phyloP scores from a whole-genome alignment of 2,329 filamentous ascomycete species.

The Allantophomopsis lycopodina region DNA sequence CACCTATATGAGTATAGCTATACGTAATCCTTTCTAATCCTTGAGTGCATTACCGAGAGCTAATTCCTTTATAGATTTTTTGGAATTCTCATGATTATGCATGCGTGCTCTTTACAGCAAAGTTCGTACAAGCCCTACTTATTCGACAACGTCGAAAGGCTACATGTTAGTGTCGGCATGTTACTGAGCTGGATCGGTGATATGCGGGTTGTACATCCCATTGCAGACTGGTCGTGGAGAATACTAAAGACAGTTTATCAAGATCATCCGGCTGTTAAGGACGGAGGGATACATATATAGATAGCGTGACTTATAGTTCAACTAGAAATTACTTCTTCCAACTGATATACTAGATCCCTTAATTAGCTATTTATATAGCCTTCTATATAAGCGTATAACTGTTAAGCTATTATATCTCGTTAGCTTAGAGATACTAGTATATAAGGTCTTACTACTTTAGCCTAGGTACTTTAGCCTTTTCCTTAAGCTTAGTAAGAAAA shows the following conservation, averaged over 20 bases:
- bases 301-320: too few species aligned
- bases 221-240: constrained; percentile 2
- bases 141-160: neutral
- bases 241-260: constrained; percentile 1
- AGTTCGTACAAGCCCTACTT: neutral
- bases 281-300: too few species aligned
- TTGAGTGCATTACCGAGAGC: neutral
- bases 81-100: neutral
- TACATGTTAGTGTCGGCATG: neutral
- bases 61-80: neutral
- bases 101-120: neutral
- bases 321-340: too few species aligned
- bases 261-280: neutral
- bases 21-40: neutral
- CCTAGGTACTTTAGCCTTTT: too few species aligned
- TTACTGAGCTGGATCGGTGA: constrained; percentile 2
- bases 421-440: too few species aligned
- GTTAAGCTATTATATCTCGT: too few species aligned
- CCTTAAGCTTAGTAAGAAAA: too few species aligned
- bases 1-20: constrained; percentile 2
- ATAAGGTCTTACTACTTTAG: too few species aligned
- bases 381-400: too few species aligned
- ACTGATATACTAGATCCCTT: too few species aligned
- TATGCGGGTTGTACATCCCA: constrained; percentile 2
- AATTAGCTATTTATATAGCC: too few species aligned